Evolutionary conservation across 345 rosid genomes (phyloP).

Genomic region (Eucalyptus virginea): DNA sequence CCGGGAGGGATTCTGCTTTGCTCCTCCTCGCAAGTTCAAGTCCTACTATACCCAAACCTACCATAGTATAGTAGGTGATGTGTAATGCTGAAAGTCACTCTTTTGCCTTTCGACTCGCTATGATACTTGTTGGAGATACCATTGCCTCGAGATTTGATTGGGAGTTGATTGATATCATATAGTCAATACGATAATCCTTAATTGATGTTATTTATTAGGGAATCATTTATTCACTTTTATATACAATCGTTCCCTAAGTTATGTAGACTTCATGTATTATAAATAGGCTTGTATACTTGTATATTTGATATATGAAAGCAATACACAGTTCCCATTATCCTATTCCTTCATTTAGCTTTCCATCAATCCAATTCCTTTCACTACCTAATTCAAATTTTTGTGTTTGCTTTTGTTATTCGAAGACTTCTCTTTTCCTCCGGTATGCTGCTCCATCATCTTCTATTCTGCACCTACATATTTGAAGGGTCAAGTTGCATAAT

Average conservation of each 20-base stretch:
- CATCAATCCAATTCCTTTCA: too few species aligned
- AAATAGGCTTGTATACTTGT: too few species aligned
- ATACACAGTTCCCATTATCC: too few species aligned
- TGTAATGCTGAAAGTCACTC: neutral
- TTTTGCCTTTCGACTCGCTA: neutral
- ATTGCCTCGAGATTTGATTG: too few species aligned
- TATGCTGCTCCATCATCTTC: neutral
- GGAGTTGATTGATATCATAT: too few species aligned
- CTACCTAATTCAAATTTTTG: neutral
- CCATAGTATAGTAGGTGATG: neutral
- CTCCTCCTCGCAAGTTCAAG: neutral
- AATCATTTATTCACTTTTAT: too few species aligned
- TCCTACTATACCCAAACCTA: neutral
- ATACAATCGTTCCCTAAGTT: too few species aligned
- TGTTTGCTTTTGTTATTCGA: neutral
- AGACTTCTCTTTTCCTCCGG: neutral
- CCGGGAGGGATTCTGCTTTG: neutral
- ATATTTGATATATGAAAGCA: too few species aligned
- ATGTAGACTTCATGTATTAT: too few species aligned
- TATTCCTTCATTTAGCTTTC: too few species aligned
- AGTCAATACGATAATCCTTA: too few species aligned
- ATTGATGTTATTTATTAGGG: too few species aligned
- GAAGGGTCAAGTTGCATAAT: neutral
- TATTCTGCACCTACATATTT: neutral
- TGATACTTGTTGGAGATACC: neutral